Evolutionary conservation across 73 alveolate genomes (phyloP).

Genomic region (Paramecium sonneborni): DNA sequence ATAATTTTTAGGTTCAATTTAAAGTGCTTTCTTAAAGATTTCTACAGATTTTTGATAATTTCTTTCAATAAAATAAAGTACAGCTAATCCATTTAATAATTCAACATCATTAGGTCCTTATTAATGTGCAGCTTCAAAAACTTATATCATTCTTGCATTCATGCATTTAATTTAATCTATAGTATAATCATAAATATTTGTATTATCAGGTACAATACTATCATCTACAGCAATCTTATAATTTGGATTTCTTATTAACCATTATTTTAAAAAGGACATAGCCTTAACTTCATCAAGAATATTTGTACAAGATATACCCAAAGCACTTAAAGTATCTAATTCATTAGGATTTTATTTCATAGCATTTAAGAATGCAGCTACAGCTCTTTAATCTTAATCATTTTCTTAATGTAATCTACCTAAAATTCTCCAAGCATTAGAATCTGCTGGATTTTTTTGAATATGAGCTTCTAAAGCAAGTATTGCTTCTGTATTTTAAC

Average conservation of each 20-base stretch:
- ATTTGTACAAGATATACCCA: constrained; percentile 89
- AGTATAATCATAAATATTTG: neutral
- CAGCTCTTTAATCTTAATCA: constrained; percentile 68
- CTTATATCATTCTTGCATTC: constrained; percentile 57
- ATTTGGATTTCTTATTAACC: constrained; percentile 47
- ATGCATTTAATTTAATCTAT: constrained; percentile 46
- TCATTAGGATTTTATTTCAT: constrained; percentile 78
- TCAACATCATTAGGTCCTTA: constrained; percentile 73
- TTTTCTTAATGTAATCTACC: constrained; percentile 68
- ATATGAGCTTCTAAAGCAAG: constrained; percentile 68
- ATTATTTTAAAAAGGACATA: constrained; percentile 59
- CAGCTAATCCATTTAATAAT: constrained; percentile 62
- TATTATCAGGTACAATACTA: constrained; percentile 49
- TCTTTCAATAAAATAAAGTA: constrained; percentile 77
- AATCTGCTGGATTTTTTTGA: constrained; percentile 46
- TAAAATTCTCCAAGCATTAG: constrained; percentile 63
- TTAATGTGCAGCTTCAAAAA: constrained; percentile 71
- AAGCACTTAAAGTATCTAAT: constrained; percentile 78
- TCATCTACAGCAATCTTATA: neutral
- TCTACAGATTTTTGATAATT: constrained; percentile 73
- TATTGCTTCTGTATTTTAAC: constrained; percentile 60
- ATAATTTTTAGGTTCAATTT: constrained; percentile 83
- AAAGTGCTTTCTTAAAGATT: constrained; percentile 74
- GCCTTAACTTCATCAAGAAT: constrained; percentile 82
- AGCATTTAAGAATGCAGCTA: constrained; percentile 62